Base-by-base conservation (phyloP, 768 basidiomycete genomes). In the Rossbeevera mucosa region DNA sequence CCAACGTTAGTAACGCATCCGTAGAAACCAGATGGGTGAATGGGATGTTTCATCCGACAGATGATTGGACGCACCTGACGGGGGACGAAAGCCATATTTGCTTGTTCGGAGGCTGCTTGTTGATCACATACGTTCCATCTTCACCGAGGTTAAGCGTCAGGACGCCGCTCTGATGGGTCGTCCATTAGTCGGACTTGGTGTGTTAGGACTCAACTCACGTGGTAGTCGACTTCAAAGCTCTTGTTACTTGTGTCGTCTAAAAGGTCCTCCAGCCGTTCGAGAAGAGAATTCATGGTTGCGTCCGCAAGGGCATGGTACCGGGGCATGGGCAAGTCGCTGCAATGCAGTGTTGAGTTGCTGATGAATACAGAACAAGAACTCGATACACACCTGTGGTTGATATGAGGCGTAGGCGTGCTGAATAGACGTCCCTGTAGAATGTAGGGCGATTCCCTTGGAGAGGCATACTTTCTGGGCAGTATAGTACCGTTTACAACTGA, bases 21-120 rank as follows among this genome's bases (percentile, higher is more conserved):
- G 42, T 42, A 44, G 25, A 44, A 45, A n/a, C 21, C 29, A 53
- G 43, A 40, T 31, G 44, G 45, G 57, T 42, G 47, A 29, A 42
- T 24, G 26, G 20, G 7, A 6, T 36, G 31, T 44, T 28, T 14
- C 47, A 6, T 33, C 43, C 8, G 31, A 29, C 26, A 58, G 30
- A 33, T 29, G 36, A 40, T 45, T 43, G 47, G 52, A 65, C 74
- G 33, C 57, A 92, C 93, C 90, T 91, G 58, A 82, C 66, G 0
- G 94, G 94, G 8, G 89, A 92, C 4, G 91, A 94, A 18, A 96
- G 76, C 94, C 94, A 96, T 59, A 96, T 95, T 65, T 96, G 94
- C 72, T 92, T 92, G 67, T 96, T 96, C 6, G 94, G 94, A 11
- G 94, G 94, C 66, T 96, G 94, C 75, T 95, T 96, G 72, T 96